These are phyloP conservation scores for Corymbia citriodora DNA, from an alignment of 441 rosid genomes.

Conservation along the genomic window DNA sequence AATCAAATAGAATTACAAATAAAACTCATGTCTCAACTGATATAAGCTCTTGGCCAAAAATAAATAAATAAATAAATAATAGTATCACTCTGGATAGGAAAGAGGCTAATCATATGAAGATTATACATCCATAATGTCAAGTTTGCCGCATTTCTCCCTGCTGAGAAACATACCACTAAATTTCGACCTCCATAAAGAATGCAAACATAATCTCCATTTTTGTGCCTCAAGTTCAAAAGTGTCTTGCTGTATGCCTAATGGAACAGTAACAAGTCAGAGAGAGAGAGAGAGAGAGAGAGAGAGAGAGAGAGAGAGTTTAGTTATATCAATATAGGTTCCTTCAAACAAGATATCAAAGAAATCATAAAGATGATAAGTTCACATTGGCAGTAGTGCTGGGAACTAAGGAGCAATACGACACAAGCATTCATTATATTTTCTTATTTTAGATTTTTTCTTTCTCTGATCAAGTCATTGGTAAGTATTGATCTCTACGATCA, in stretches of 20 bases:
- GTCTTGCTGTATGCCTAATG: constrained; percentile 63
- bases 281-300: background rate
- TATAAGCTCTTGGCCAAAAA: background rate
- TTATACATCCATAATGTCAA: background rate
- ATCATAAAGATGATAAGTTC: background rate
- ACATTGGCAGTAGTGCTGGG: background rate
- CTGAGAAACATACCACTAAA: constrained; percentile 40
- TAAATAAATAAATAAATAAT: background rate
- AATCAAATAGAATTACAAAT: background rate
- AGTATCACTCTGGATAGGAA: background rate
- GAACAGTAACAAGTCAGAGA: background rate
- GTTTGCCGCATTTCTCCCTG: background rate
- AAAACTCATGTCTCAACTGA: background rate
- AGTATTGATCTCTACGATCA: background rate
- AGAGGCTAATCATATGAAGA: background rate
- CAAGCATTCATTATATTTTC: background rate
- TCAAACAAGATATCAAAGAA: background rate
- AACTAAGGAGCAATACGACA: background rate
- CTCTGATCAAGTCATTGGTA: background rate
- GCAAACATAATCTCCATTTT: constrained; percentile 59
- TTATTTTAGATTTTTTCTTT: background rate
- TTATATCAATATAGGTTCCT: background rate
- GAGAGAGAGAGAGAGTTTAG: background rate
- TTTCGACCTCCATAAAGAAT: constrained; percentile 45
- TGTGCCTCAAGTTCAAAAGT: constrained; percentile 62